phyloP scores from a whole-genome alignment of 768 basidiomycete species.

The Rhodotorula sphaerocarpa region DNA sequence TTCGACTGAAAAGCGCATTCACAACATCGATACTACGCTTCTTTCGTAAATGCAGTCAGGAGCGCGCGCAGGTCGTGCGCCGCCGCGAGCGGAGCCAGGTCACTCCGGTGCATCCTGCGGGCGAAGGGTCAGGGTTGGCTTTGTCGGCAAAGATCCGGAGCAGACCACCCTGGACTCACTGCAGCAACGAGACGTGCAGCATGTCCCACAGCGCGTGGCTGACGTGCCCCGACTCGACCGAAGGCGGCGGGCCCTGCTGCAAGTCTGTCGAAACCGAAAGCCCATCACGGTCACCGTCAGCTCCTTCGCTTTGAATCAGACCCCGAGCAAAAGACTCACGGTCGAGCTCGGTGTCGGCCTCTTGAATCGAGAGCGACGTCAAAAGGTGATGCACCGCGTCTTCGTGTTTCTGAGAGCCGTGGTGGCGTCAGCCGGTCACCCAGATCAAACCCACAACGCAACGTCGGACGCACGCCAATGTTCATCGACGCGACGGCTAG shows the following conservation, averaged over 20 bases:
- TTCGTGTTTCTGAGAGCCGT: conserved; percentile 57
- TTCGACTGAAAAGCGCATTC: too few species aligned
- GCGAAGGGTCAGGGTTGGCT: not conserved
- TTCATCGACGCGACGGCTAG: conserved; percentile 35
- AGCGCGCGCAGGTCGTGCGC: conserved; percentile 8
- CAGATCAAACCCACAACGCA: too few species aligned
- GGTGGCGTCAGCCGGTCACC: not conserved
- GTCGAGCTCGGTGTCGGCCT: conserved; percentile 60
- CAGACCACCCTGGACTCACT: conserved; percentile 3
- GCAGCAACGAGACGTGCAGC: conserved; percentile 51
- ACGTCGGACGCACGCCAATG: conserved; percentile 15
- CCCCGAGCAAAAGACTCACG: conserved; percentile 33
- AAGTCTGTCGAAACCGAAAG: too few species aligned
- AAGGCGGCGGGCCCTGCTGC: conserved; percentile 46
- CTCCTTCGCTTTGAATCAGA: not conserved
- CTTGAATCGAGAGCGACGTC: conserved; percentile 81
- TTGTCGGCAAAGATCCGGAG: too few species aligned
- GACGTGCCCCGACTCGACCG: conserved; percentile 51
- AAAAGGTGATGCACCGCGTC: conserved; percentile 57
- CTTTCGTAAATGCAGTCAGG: not conserved
- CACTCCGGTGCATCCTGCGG: conserved; percentile 23
- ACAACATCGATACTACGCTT: too few species aligned
- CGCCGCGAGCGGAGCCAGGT: not conserved
- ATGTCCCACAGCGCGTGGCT: conserved; percentile 79
- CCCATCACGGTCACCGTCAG: too few species aligned